These are phyloP conservation scores for Flaveria ramosissima DNA, from an alignment of 129 eudicot species.

Conservation along the genomic window DNA sequence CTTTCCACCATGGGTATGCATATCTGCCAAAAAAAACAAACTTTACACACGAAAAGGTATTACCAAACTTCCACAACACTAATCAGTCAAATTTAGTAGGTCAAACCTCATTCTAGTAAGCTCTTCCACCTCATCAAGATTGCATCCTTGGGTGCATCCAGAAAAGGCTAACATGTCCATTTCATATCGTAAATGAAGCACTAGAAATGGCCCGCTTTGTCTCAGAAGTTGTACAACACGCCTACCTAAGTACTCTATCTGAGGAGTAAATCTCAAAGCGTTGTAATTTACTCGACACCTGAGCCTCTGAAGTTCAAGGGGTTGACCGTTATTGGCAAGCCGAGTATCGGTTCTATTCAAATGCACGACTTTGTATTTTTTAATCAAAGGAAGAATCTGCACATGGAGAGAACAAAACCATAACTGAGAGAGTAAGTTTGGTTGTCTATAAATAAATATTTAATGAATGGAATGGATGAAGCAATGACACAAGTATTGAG, in stretches of 20 bases:
- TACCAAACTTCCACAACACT: background rate
- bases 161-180: constrained; percentile 99
- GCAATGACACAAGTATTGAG: no score
- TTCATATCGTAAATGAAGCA: constrained; percentile 92
- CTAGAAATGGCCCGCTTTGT: constrained; percentile 77
- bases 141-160: constrained; percentile 92
- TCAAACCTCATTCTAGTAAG: constrained; percentile 86
- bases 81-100: background rate
- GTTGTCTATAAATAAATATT: background rate
- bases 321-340: constrained; percentile 85
- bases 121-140: constrained; percentile 74
- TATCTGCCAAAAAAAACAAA: constrained; percentile 46
- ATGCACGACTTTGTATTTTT: constrained; percentile 76
- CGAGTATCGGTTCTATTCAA: constrained; percentile 92
- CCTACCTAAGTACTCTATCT: constrained; percentile 77
- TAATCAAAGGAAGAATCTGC: constrained; percentile 89
- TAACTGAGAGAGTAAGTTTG: constrained; percentile 11
- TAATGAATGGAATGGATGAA: background rate
- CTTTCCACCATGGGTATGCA: constrained; percentile 99
- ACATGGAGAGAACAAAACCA: constrained; percentile 8
- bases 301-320: constrained; percentile 71
- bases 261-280: constrained; percentile 77
- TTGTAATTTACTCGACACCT: constrained; percentile 82
- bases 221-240: constrained; percentile 64
- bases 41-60: background rate